A percentile compares a stretch with the other conserved stretches of the same genome.
These are phyloP conservation scores for Colletotrichum spinosum DNA, from an alignment of 2,329 filamentous ascomycete species.

Conservation along the genomic window DNA sequence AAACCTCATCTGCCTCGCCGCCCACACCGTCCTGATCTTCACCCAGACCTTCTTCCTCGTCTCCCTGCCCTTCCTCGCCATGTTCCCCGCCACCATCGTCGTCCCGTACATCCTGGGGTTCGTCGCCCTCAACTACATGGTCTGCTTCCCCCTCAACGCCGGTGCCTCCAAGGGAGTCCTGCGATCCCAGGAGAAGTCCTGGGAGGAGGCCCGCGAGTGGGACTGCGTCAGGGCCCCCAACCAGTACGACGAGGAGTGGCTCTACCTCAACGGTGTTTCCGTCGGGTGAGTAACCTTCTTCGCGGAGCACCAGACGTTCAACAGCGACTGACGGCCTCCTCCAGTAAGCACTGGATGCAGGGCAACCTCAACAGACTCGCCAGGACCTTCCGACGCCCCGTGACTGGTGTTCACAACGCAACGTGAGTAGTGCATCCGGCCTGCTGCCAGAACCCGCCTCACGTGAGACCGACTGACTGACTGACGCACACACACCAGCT, in stretches of 20 bases:
- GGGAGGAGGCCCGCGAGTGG: no score
- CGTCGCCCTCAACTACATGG: slow-evolving; percentile 59
- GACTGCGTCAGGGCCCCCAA: slow-evolving; percentile 15
- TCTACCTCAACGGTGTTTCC: slow-evolving; percentile 82
- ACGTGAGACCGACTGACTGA: no score
- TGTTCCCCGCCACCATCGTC: slow-evolving; percentile 62
- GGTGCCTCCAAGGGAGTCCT: slow-evolving; percentile 57
- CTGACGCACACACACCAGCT: slow-evolving; percentile 41
- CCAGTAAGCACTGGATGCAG: slow-evolving; percentile 73
- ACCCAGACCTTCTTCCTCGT: slow-evolving; percentile 71
- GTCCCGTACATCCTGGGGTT: slow-evolving; percentile 54
- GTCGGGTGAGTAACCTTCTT: slow-evolving; percentile 59
- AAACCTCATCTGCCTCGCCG: slow-evolving; percentile 63
- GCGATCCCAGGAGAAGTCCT: slow-evolving; percentile 50
- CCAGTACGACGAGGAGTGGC: slow-evolving; percentile 76
- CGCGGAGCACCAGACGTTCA: no score
- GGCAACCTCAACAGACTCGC: slow-evolving; percentile 78
- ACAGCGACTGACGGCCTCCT: background rate
- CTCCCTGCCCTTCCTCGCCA: slow-evolving; percentile 60
- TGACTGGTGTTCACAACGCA: slow-evolving; percentile 80
- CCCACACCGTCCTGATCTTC: slow-evolving; percentile 70
- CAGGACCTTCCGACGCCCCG: slow-evolving; percentile 76
- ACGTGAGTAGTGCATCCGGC: slow-evolving; percentile 52
- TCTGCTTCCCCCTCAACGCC: slow-evolving; percentile 64
- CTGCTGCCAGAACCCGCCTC: background rate